Base-by-base conservation (phyloP, 2,329 filamentous ascomycete species). In the Alternaria triticina region DNA sequence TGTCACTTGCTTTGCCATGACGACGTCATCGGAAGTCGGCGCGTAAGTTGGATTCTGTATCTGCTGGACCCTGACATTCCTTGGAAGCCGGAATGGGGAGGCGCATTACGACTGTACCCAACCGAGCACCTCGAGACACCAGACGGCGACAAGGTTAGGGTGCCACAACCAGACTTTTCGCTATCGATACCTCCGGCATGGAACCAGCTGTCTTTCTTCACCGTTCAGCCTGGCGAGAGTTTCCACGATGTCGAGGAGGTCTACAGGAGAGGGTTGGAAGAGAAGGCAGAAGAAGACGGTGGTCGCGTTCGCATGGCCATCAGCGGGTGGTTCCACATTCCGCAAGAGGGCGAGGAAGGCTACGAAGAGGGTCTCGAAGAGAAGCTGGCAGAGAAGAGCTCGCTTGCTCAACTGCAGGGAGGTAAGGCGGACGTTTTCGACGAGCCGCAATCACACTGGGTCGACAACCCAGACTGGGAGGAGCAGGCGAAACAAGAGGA, bases 231-330 rank as follows among this genome's bases (percentile, higher is more conserved):
- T 0, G 96, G 96, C n/a, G 90, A 97, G 86, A 98, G 95, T 79
- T 99, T 98, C 81, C 96, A 99, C 81, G 96, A 99, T 79, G 96
- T 99, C 59, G 95, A 98, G 82, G 96, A 99, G 82, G 96, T 99
- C 5, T 98, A 97, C 82, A 89, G 92, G 77, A 74, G 84, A 82
- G 67, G 85, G 77, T 63, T 84, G 83, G 77, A 86, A 83, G 72
- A 87, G 88, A 80, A 86, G 89, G 58, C 86, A 86, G 77, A 88
- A 86, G 79, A 86, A 76, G 87, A 94, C 62, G 90, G 91, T 17
- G 91, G 90, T 1, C 88, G 93, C 51, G 89, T 97, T 52, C 90
- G 96, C 70, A 98, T 99, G 95, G 96, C 96, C 54, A 97, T 99
- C 76, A 97, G 93, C 77, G 96, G 96, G 56, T 99, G 96, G 96